phyloP scores from a whole-genome alignment of 2,329 filamentous ascomycete species.

The Aspergillus phoenicis region DNA sequence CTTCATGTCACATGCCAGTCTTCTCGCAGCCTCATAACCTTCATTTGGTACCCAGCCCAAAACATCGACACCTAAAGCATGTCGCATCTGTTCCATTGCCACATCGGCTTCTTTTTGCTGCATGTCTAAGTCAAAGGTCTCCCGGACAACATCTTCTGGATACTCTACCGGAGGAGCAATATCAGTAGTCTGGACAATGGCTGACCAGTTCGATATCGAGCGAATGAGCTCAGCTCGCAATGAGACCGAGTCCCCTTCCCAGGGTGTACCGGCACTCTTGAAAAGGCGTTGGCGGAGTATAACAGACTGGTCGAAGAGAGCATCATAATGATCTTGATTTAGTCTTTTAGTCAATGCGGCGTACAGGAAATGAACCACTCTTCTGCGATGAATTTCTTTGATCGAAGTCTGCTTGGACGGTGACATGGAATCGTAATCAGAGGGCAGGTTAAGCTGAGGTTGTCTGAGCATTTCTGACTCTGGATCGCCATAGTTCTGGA shows the following conservation, averaged over 20 bases:
- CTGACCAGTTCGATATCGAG: slow-evolving; percentile 19
- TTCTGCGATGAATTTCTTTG: slow-evolving; percentile 18
- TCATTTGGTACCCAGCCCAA: slow-evolving; percentile 30
- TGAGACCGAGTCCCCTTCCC: slow-evolving; percentile 29
- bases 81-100: slow-evolving; percentile 21
- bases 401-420: slow-evolving; percentile 5
- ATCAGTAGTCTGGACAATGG: background rate
- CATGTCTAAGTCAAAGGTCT: slow-evolving; percentile 18
- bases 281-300: slow-evolving; percentile 23
- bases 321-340: slow-evolving; percentile 24
- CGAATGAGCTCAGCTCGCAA: slow-evolving; percentile 29
- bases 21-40: slow-evolving; percentile 24
- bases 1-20: slow-evolving; percentile 21
- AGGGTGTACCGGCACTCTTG: slow-evolving; percentile 21
- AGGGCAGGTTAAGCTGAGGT: slow-evolving; percentile 15
- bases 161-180: slow-evolving; percentile 20
- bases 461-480: slow-evolving; percentile 21
- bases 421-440: slow-evolving; percentile 17
- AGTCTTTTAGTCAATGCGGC: slow-evolving; percentile 19
- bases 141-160: slow-evolving; percentile 12
- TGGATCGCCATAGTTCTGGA: slow-evolving; percentile 43
- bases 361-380: slow-evolving; percentile 28
- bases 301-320: slow-evolving; percentile 17
- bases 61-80: slow-evolving; percentile 23
- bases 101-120: slow-evolving; percentile 25